phyloP scores from a whole-genome alignment of 1,139 yeast genomes.

The Diutina mesorugosa region DNA sequence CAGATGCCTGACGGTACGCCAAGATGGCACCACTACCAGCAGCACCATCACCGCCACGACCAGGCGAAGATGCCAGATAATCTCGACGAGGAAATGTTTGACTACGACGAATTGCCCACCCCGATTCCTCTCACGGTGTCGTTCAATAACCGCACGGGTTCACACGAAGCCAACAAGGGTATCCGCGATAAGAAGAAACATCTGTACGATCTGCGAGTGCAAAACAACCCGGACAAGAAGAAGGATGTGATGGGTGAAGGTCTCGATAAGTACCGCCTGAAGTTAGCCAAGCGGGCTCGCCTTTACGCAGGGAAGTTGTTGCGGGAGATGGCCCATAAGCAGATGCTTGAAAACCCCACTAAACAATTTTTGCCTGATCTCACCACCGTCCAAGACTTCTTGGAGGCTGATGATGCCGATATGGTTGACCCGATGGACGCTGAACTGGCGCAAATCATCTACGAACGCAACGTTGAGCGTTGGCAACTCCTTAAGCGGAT shows the following conservation, averaged over 20 bases:
- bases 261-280: conserved; percentile 41
- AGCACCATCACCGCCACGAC: neutral
- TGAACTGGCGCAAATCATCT: conserved; percentile 25
- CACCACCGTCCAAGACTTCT: conserved; percentile 41
- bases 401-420: conserved; percentile 31
- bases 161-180: conserved; percentile 63
- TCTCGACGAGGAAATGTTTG: conserved; percentile 10
- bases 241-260: conserved; percentile 74
- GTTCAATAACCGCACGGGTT: conserved; percentile 79
- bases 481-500: conserved; percentile 62
- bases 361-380: conserved; percentile 41
- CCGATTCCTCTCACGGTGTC: conserved; percentile 38
- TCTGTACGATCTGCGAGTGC: conserved; percentile 72
- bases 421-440: conserved; percentile 25
- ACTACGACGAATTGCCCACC: conserved; percentile 16
- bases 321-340: conserved; percentile 38
- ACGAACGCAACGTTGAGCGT: conserved; percentile 41
- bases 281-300: conserved; percentile 34
- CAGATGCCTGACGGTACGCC: conserved; percentile 29
- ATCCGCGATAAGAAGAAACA: conserved; percentile 71
- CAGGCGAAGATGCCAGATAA: conserved; percentile 11
- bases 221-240: conserved; percentile 48
- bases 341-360: conserved; percentile 21
- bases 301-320: conserved; percentile 40
- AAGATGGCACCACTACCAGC: conserved; percentile 30